These are phyloP conservation scores for Carpinus fangiana DNA, from an alignment of 306 rosid species.

Conservation along the genomic window DNA sequence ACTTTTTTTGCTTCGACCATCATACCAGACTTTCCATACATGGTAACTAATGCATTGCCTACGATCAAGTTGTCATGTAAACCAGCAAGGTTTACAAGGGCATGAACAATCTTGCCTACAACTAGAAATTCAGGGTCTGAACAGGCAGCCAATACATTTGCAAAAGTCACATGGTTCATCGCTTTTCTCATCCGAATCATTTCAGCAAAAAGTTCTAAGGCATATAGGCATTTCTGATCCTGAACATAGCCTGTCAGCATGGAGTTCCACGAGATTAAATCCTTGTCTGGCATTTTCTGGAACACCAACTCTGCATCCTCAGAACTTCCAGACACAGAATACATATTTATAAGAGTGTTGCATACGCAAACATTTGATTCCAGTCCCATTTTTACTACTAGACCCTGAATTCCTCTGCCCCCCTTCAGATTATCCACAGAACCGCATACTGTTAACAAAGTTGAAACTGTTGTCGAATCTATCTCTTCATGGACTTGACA, in stretches of 20 bases:
- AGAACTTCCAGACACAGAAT: slow-evolving; percentile 63
- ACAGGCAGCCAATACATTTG: slow-evolving; percentile 78
- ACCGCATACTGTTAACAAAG: slow-evolving; percentile 63
- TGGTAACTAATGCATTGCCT: slow-evolving; percentile 75
- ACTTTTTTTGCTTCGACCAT: slow-evolving; percentile 52
- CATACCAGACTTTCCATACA: slow-evolving; percentile 72
- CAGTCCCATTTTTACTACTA: slow-evolving; percentile 65
- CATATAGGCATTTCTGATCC: slow-evolving; percentile 46
- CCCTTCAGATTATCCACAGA: slow-evolving; percentile 58
- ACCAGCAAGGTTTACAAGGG: slow-evolving; percentile 51
- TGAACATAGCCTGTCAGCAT: slow-evolving; percentile 74
- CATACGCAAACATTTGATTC: slow-evolving; percentile 64
- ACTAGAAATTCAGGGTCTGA: slow-evolving; percentile 46
- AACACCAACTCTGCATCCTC: slow-evolving; percentile 68
- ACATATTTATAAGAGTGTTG: slow-evolving; percentile 82
- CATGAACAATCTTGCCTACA: slow-evolving; percentile 69
- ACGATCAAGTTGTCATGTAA: slow-evolving; percentile 52
- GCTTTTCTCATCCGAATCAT: slow-evolving; percentile 50
- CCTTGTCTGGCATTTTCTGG: slow-evolving; percentile 67
- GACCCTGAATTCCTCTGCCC: slow-evolving; percentile 79
- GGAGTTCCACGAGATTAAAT: slow-evolving; percentile 91
- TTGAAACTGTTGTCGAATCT: slow-evolving; percentile 61
- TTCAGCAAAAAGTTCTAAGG: slow-evolving; percentile 53
- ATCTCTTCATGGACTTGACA: slow-evolving; percentile 43
- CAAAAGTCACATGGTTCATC: slow-evolving; percentile 60